phyloP scores from a whole-genome alignment of 495 filamentous ascomycete species.

The Poronia punctata region DNA sequence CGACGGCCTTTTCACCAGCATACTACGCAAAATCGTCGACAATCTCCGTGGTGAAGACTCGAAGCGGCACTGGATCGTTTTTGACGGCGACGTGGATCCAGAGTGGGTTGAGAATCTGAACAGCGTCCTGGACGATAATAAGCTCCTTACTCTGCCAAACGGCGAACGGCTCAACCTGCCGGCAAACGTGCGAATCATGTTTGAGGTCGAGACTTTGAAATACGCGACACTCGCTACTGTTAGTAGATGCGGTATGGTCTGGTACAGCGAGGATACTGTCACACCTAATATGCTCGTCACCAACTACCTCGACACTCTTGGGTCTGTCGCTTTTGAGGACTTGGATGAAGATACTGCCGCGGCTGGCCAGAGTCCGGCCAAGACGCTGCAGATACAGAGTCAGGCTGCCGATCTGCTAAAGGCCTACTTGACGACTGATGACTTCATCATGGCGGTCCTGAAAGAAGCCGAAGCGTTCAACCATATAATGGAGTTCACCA shows the following conservation, averaged over 20 bases:
- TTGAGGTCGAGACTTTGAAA: slow-evolving; percentile 96
- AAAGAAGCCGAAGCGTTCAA: slow-evolving; percentile 67
- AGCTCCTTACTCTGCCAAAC: slow-evolving; percentile 90
- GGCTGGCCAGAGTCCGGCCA: slow-evolving; percentile 70
- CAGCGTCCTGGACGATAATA: slow-evolving; percentile 98
- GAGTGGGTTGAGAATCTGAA: slow-evolving; percentile 99
- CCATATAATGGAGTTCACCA: slow-evolving; percentile 97
- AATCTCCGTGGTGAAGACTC: slow-evolving; percentile 94
- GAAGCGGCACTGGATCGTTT: slow-evolving; percentile 98
- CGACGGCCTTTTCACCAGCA: slow-evolving; percentile 95
- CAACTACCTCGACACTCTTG: slow-evolving; percentile 80
- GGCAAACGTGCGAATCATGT: slow-evolving; percentile 95
- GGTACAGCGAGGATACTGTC: slow-evolving; percentile 98
- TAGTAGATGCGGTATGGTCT: slow-evolving; percentile 99
- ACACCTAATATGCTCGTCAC: slow-evolving; percentile 85
- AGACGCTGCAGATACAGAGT: slow-evolving; percentile 66
- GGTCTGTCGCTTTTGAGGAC: slow-evolving; percentile 79
- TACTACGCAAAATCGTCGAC: slow-evolving; percentile 95
- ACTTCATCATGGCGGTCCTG: slow-evolving; percentile 71
- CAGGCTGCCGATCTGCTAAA: slow-evolving; percentile 72
- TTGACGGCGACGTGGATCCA: slow-evolving; percentile 97
- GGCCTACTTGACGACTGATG: slow-evolving; percentile 65
- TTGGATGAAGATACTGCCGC: slow-evolving; percentile 83
- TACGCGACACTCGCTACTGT: slow-evolving; percentile 97
- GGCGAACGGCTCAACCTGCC: slow-evolving; percentile 94